Percentiles rank a stretch among this genome's conserved stretches.
phyloP scores from a whole-genome alignment of 345 rosid genomes.

The Bruguiera gymnorhiza region DNA sequence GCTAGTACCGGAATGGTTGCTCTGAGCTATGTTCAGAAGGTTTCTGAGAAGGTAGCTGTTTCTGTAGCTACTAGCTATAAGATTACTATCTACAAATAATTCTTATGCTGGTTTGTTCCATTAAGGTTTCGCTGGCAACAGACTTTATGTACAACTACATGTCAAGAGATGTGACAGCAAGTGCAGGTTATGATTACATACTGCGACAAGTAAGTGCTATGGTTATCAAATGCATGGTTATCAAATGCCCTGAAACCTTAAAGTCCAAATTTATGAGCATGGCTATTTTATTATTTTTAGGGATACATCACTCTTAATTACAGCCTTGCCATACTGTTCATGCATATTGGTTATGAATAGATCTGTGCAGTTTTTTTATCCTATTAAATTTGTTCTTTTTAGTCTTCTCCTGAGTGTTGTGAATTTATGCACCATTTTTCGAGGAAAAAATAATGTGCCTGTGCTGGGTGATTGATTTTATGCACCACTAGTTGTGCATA shows the following conservation, averaged over 20 bases:
- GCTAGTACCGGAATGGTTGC: constrained; percentile 88
- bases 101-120: constrained; percentile 10
- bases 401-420: too few species aligned
- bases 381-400: too few species aligned
- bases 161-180: constrained; percentile 82
- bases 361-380: too few species aligned
- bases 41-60: constrained; percentile 80
- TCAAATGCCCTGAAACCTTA: background rate
- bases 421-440: too few species aligned
- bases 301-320: background rate
- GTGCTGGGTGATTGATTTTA: too few species aligned
- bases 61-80: constrained; percentile 1
- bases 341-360: too few species aligned
- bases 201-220: constrained; percentile 75
- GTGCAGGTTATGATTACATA: constrained; percentile 92
- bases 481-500: too few species aligned
- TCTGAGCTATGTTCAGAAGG: constrained; percentile 94
- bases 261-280: background rate
- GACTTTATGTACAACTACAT: constrained; percentile 87
- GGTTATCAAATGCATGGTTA: constrained; percentile 7
- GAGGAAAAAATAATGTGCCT: too few species aligned
- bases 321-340: too few species aligned
- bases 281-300: background rate
- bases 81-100: background rate
- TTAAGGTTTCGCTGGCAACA: constrained; percentile 82